Percentiles rank a stretch among this genome's conserved stretches.
phyloP scores from a whole-genome alignment of 441 rosid genomes.

The Gossypium davidsonii region DNA sequence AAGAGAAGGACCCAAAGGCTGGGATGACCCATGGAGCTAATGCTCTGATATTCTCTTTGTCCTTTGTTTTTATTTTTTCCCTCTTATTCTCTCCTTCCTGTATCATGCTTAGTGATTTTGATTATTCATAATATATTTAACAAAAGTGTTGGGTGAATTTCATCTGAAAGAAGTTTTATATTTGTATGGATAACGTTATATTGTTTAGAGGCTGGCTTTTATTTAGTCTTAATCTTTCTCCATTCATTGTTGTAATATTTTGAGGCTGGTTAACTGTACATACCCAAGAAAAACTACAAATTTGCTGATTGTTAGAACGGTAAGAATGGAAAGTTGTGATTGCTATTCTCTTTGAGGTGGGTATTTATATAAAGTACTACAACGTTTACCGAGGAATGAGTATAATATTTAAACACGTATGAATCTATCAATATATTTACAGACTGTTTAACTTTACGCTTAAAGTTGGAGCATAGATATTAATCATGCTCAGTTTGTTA shows the following conservation, averaged over 20 bases:
- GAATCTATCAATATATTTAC: too few species aligned
- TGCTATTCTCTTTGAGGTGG: too few species aligned
- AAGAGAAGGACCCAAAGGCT: constrained; percentile 85
- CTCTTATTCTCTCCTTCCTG: neutral
- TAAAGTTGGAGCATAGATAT: too few species aligned
- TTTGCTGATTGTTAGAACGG: too few species aligned
- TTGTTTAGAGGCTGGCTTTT: neutral
- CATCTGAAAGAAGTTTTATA: neutral
- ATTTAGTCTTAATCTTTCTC: neutral
- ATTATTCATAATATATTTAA: neutral
- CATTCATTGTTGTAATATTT: neutral
- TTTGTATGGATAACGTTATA: neutral
- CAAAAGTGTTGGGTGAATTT: neutral
- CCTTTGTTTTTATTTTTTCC: neutral
- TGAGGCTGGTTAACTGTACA: neutral
- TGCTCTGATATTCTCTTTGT: neutral
- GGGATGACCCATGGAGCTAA: constrained; percentile 97
- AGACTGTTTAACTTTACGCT: too few species aligned
- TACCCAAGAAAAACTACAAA: neutral
- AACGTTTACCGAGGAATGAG: too few species aligned
- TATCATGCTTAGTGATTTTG: neutral
- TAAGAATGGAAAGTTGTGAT: too few species aligned
- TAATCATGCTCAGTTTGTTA: too few species aligned
- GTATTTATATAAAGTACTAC: too few species aligned
- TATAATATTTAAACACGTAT: too few species aligned